phyloP scores from a whole-genome alignment of 2,329 filamentous ascomycete species.

The Ilyonectria destructans region DNA sequence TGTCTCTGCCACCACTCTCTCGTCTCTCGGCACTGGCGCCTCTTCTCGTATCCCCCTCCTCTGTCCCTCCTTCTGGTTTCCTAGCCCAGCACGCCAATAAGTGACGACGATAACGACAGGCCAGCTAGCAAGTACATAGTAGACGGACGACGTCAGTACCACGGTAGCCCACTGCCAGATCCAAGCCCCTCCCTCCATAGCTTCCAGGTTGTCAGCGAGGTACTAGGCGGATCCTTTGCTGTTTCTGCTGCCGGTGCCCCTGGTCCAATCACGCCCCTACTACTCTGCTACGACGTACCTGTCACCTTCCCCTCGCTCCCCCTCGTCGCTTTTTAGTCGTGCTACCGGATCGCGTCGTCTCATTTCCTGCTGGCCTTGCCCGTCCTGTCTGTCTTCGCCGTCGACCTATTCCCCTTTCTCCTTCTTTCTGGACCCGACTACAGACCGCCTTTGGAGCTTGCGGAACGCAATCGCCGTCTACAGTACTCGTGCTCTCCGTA shows the following conservation, averaged over 20 bases:
- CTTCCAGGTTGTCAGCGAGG: not conserved
- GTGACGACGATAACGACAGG: not conserved
- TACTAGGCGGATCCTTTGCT: not conserved
- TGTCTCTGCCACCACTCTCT: not conserved
- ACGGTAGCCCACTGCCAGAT: not conserved
- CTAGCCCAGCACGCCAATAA: not conserved
- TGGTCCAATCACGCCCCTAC: slow-evolving; percentile 25
- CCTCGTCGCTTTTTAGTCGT: slow-evolving; percentile 21
- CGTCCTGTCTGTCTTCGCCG: slow-evolving; percentile 19
- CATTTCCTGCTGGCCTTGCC: slow-evolving; percentile 26
- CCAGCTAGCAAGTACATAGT: not conserved
- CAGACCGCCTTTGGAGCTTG: slow-evolving; percentile 31
- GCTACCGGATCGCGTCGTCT: slow-evolving; percentile 29
- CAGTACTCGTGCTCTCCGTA: no score
- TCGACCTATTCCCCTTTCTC: slow-evolving; percentile 28
- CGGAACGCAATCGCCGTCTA: slow-evolving; percentile 11
- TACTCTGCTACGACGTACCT: slow-evolving; percentile 9
- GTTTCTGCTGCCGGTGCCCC: slow-evolving; percentile 4
- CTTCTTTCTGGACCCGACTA: slow-evolving; percentile 26
- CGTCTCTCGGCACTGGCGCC: not conserved
- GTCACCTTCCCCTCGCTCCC: slow-evolving; percentile 34
- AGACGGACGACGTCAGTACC: slow-evolving; percentile 12
- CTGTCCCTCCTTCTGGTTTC: not conserved
- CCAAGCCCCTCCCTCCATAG: slow-evolving; percentile 3
- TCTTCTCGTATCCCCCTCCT: not conserved